phyloP scores from a whole-genome alignment of 257 asterid species.

The Coffea canephora region DNA sequence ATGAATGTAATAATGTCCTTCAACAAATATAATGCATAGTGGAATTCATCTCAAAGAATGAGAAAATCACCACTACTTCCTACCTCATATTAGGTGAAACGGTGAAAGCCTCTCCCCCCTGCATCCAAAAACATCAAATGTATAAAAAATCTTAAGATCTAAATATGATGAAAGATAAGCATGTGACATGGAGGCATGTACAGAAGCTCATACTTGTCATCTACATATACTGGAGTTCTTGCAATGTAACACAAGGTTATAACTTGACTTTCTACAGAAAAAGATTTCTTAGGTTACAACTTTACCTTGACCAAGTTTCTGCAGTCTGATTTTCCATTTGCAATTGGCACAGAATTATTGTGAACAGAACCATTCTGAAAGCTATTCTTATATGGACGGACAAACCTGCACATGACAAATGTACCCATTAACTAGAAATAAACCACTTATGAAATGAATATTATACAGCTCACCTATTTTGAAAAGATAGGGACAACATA shows the following conservation, averaged over 20 bases:
- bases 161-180: background rate
- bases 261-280: background rate
- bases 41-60: background rate
- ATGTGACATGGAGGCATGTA: background rate
- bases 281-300: background rate
- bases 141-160: background rate
- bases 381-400: background rate
- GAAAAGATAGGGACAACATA: no score
- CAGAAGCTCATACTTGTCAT: background rate
- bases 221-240: background rate
- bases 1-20: background rate
- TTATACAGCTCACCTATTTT: background rate
- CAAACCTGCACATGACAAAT: background rate
- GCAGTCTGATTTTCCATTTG: slow-evolving; percentile 5
- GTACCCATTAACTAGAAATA: no score
- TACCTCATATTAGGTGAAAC: slow-evolving; percentile 20
- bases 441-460: background rate
- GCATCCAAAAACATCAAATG: slow-evolving; percentile 2
- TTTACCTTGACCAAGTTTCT: slow-evolving; percentile 11
- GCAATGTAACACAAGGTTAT: background rate
- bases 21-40: background rate
- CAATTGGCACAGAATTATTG: background rate
- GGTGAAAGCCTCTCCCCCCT: slow-evolving; percentile 7
- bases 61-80: background rate
- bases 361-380: background rate